phyloP scores from a whole-genome alignment of 2,329 filamentous ascomycete genomes.

The Zasmidium citrigriseum region DNA sequence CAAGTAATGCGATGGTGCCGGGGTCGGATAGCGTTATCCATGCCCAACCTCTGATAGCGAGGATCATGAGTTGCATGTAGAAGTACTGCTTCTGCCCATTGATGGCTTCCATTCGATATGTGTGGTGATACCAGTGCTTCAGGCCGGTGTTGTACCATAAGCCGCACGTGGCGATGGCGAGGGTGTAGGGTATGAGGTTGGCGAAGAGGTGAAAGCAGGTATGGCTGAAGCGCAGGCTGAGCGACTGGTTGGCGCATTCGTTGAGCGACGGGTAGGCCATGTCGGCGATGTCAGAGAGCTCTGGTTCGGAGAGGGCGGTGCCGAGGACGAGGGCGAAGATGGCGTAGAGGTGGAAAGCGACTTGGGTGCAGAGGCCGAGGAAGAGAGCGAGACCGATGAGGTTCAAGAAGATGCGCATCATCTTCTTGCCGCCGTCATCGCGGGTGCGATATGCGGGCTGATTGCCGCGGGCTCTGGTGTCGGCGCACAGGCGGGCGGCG shows the following conservation, averaged over 20 bases:
- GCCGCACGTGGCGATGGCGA: slow-evolving; percentile 26
- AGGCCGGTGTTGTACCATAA: slow-evolving; percentile 38
- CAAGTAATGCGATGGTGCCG: slow-evolving; percentile 16
- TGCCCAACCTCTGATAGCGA: slow-evolving; percentile 55
- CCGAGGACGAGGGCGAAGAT: slow-evolving; percentile 16
- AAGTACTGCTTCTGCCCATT: slow-evolving; percentile 62
- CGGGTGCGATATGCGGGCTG: slow-evolving; percentile 46
- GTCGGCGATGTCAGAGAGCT: slow-evolving; percentile 6
- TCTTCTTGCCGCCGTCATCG: slow-evolving; percentile 42
- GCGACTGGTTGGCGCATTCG: slow-evolving; percentile 19
- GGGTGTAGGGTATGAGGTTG: slow-evolving; percentile 23
- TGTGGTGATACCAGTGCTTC: slow-evolving; percentile 32
- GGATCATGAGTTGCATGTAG: slow-evolving; percentile 61
- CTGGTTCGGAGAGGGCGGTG: slow-evolving; percentile 1
- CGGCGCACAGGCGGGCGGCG: slow-evolving; percentile 68
- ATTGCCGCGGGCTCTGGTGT: slow-evolving; percentile 48
- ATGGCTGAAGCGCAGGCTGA: slow-evolving; percentile 17
- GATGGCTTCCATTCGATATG: slow-evolving; percentile 28
- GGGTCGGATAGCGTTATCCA: slow-evolving; percentile 34
- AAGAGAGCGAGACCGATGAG: slow-evolving; percentile 23
- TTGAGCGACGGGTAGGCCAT: slow-evolving; percentile 4
- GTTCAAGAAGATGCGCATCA: slow-evolving; percentile 29
- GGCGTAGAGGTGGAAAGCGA: slow-evolving; percentile 32
- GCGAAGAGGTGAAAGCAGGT: slow-evolving; percentile 28
- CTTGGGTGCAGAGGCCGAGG: slow-evolving; percentile 26